Evolutionary conservation across 1,284 basidiomycete genomes (phyloP), one percentile per base, ranked within the genome.

Genomic region (Xerocomus minutiporus): DNA sequence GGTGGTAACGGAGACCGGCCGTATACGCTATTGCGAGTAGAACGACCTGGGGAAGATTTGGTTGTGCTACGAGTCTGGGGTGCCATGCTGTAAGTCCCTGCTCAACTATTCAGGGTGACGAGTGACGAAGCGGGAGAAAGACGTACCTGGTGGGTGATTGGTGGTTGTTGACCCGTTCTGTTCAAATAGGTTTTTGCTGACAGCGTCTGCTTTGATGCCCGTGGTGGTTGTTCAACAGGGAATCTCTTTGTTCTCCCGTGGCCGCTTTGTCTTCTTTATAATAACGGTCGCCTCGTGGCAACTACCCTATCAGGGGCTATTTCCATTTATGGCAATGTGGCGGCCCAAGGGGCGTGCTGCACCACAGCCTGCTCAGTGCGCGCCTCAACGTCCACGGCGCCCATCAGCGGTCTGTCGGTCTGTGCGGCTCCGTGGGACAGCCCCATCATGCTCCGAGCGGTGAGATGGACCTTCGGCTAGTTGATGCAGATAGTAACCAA

Each of bases 1-100:
- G 49, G 51, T 15, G 54, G 39, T 8, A 47, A 47, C 1, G 53
- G 44, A 9, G 57, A 32, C 4, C 63, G 50, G 20, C 63, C 63
- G 15, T 56, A 60, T 2, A 58, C 20, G 32, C 63, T 64, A 17
- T 64, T 67, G 47, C 54, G 59, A 4, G 65, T 64, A 8, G 28
- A 39, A 38, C 62, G 62, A 40, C 61, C 56, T 0, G 61, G 53
- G 2, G 63, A 57, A 28, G 34, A 1, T 26, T 53, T 65, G 31
- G 48, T 5, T 8, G 47, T 8, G 31, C 51, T 67, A 15, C 57
- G 60, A 0, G 65, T 66, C 42, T 55, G 59, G 43, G 65, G 65
- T 28, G 65, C 51, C 62, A 64, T 67, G 12, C 4, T 35, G 35
- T 44, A 26, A 6, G 48, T 51, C 8, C 3, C 32, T 32, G 48